Conservation (phyloP, 2,329 filamentous ascomycete species). For the Cercospora citrullina region DNA sequence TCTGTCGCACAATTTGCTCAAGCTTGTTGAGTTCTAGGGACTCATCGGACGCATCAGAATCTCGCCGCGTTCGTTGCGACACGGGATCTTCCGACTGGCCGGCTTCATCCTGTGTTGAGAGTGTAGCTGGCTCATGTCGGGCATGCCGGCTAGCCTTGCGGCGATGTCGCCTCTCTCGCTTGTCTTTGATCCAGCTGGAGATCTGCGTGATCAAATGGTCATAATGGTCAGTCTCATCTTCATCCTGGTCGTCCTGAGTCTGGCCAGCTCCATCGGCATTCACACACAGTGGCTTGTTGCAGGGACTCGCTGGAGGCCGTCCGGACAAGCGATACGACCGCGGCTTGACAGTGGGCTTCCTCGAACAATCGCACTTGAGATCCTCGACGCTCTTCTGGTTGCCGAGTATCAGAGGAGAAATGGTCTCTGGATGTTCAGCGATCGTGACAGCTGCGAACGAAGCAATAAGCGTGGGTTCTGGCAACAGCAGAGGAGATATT, state of each 20-base stretch:
- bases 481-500: background rate
- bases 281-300: conserved; percentile 27
- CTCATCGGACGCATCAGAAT: conserved; percentile 27
- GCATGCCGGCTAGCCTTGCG: conserved; percentile 36
- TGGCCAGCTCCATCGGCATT: conserved; percentile 15
- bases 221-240: conserved; percentile 23
- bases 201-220: conserved; percentile 60
- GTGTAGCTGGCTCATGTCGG: conserved; percentile 13
- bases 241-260: conserved; percentile 17
- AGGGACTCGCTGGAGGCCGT: conserved; percentile 38
- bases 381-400: conserved; percentile 48
- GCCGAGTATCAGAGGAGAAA: conserved; percentile 50
- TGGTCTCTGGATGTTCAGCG: conserved; percentile 45
- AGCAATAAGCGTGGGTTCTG: conserved; percentile 21
- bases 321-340: conserved; percentile 45
- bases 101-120: conserved; percentile 1
- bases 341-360: conserved; percentile 42
- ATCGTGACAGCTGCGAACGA: conserved; percentile 47
- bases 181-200: conserved; percentile 77
- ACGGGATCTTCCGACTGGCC: background rate
- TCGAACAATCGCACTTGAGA: conserved; percentile 42
- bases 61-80: conserved; percentile 14
- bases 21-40: conserved; percentile 69
- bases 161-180: conserved; percentile 66
- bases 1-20: conserved; percentile 75